Base-by-base conservation (phyloP, 1,139 yeast genomes). In the Arxiozyma slooffiae region DNA sequence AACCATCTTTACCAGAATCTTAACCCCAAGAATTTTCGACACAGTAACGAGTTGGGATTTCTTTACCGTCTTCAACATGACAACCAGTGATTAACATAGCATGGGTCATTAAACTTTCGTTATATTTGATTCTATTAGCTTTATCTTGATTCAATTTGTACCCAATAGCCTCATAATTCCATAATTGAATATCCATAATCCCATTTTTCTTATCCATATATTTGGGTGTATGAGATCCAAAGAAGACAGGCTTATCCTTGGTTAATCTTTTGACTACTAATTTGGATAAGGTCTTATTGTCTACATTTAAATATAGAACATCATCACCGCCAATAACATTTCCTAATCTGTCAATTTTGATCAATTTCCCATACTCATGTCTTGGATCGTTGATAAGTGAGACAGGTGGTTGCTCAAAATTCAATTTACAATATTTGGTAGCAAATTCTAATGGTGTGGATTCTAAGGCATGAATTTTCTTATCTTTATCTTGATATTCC, bases 11-110 rank as follows among this genome's bases (percentile, higher is more conserved):
- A 54, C 95, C 95, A 7, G 76, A 73, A 44, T 77, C 85, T 50
- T 78, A 76, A 55, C 95, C 95, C 95, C 95, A 86, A 3, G 94
- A 84, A 71, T 86, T 86, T 66, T 86, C 90, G 49, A 87, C 88
- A 66, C 83, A 79, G 81, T 90, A 86, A 64, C 95, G 77, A 14
- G 80, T 70, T 9, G 95, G 92, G 50, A 72, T 68, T 9, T 78
- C 79, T n/a, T 63, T 56, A n/a, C 60, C 52, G 20, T 67, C 77
- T 53, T 75, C 82, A 17, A 79, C 62, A 66, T 85, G 90, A 46
- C 84, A 92, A n/a, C 82, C 90, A 11, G 85, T 79, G 58, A 87
- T 78, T 20, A 81, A 76, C 96, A 87, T 86, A 40, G 95, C 95
- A 61, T 86, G 95, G 16, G 94, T 85, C 94, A 86, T 86, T 56